These are phyloP conservation scores for Trametes polyzona DNA, from an alignment of 1,284 basidiomycete genomes.

Conservation along the genomic window DNA sequence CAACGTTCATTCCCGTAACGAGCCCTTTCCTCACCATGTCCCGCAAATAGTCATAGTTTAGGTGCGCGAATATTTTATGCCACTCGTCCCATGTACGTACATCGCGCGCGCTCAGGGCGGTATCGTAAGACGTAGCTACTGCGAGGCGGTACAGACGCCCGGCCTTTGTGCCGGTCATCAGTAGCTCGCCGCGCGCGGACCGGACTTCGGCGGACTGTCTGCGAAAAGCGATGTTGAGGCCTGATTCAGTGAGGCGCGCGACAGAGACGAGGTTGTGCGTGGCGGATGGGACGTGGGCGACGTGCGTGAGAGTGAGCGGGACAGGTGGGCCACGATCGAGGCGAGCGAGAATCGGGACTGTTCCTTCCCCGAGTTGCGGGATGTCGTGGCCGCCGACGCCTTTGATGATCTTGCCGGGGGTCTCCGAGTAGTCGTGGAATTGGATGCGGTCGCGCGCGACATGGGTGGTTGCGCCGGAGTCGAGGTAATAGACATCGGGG, in stretches of 20 bases:
- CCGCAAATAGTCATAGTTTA: neutral
- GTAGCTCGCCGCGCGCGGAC: neutral
- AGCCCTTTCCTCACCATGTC: neutral
- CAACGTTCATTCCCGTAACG: constrained; percentile 3
- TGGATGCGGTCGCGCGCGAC: neutral
- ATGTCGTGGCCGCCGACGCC: neutral
- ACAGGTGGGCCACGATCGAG: neutral
- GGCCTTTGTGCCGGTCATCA: neutral
- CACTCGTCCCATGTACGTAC: neutral
- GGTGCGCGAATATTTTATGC: neutral
- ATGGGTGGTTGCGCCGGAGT: neutral
- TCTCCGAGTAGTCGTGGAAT: neutral
- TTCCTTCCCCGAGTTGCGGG: neutral
- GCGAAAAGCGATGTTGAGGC: neutral
- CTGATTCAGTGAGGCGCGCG: neutral
- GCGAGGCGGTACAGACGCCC: neutral
- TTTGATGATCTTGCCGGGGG: neutral
- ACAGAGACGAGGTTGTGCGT: neutral
- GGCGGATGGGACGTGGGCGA: neutral
- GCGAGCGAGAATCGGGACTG: neutral
- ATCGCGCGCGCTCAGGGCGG: neutral
- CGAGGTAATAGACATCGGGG: neutral
- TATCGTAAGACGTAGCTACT: neutral
- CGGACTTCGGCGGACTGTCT: neutral
- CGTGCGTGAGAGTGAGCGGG: neutral